Percentiles rank a stretch among this genome's conserved stretches.
These are phyloP conservation scores for Sclerotinia minor DNA, from an alignment of 2,329 filamentous ascomycete species.

Conservation along the genomic window DNA sequence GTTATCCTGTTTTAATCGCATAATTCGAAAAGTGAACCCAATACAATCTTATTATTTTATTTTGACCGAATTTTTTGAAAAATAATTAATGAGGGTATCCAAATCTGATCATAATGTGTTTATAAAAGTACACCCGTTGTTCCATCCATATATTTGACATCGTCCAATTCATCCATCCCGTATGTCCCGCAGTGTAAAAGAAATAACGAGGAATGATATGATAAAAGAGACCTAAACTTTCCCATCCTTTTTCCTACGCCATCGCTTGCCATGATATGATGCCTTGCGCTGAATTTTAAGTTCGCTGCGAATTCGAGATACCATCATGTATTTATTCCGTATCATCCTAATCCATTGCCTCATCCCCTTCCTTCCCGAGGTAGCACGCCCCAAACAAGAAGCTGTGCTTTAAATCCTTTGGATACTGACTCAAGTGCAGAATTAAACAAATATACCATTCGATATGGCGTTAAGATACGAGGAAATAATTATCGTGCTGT, in stretches of 20 bases:
- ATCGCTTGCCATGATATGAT: conserved; percentile 20
- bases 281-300: background rate
- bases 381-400: background rate
- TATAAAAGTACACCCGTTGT: conserved; percentile 23
- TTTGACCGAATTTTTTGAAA: background rate
- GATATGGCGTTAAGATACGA: background rate
- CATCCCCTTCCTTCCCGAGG: conserved; percentile 1
- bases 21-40: background rate
- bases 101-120: conserved; percentile 7
- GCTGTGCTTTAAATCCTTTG: background rate
- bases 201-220: background rate
- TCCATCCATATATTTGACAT: conserved; percentile 8
- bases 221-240: conserved; percentile 5
- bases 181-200: conserved; percentile 13
- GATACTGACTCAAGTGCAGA: conserved; percentile 14
- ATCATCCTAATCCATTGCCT: conserved; percentile 3
- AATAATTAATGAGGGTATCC: conserved; percentile 15
- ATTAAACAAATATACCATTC: conserved; percentile 7
- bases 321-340: conserved; percentile 9
- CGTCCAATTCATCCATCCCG: conserved; percentile 3
- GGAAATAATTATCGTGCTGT: background rate
- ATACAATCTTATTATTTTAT: background rate
- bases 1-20: background rate
- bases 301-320: background rate
- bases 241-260: conserved; percentile 19